These are phyloP conservation scores for Comarum palustre DNA, from an alignment of 306 rosid species.

Conservation along the genomic window DNA sequence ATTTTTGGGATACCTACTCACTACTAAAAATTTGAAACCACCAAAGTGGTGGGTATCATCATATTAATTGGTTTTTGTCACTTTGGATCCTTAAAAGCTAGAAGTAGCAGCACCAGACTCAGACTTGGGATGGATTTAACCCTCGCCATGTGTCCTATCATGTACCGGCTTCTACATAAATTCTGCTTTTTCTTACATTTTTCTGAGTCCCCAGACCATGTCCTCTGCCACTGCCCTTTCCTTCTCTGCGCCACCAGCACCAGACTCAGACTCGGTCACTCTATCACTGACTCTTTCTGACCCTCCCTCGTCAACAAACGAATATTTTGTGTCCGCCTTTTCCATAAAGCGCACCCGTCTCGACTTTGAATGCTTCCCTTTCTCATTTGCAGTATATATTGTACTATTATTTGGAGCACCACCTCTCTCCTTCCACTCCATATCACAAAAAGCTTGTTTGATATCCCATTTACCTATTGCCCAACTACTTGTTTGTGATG, in stretches of 20 bases:
- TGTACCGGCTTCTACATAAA: conserved; percentile 26
- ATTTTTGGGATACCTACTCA: too few species aligned
- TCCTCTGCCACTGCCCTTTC: conserved; percentile 26
- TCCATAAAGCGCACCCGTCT: background rate
- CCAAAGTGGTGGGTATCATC: background rate
- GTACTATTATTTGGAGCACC: background rate
- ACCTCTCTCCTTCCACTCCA: background rate
- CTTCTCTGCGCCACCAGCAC: background rate
- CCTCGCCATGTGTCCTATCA: conserved; percentile 58
- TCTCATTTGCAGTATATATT: background rate
- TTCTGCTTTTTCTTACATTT: background rate
- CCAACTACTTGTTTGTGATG: too few species aligned
- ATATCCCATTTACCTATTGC: too few species aligned
- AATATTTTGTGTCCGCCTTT: background rate
- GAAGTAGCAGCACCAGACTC: conserved; percentile 24
- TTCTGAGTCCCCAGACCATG: conserved; percentile 30
- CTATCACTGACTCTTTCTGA: background rate
- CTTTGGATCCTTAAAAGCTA: conserved; percentile 1
- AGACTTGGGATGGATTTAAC: conserved; percentile 12
- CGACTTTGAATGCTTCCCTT: background rate
- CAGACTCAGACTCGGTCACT: background rate
- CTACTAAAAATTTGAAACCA: background rate
- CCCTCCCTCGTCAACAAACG: background rate
- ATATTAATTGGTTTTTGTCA: background rate
- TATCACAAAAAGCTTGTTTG: background rate